Percentiles rank a stretch among this genome's conserved stretches.
These are phyloP conservation scores for Termitomyces sp. DNA, from an alignment of 768 basidiomycete species.

Conservation along the genomic window DNA sequence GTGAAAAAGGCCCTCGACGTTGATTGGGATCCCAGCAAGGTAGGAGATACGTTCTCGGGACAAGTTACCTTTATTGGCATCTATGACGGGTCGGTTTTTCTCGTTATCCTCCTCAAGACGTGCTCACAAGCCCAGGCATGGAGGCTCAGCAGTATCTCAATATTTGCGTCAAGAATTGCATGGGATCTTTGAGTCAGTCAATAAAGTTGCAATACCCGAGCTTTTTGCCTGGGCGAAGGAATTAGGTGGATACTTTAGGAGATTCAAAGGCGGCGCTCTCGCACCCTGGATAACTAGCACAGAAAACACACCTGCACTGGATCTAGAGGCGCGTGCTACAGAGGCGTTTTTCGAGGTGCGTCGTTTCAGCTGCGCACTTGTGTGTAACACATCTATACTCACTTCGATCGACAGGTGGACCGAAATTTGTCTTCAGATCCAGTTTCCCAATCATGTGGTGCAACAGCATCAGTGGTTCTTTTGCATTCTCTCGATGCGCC, in stretches of 20 bases:
- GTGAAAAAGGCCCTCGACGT: slow-evolving; percentile 58
- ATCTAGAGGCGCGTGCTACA: slow-evolving; percentile 83
- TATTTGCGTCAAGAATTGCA: slow-evolving; percentile 85
- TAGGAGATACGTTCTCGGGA: slow-evolving; percentile 53
- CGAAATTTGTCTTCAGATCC: slow-evolving; percentile 64
- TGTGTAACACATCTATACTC: slow-evolving; percentile 1
- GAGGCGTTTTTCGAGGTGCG: slow-evolving; percentile 83
- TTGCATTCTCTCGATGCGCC: slow-evolving; percentile 89
- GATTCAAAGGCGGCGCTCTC: slow-evolving; percentile 80
- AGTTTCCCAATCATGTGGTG: slow-evolving; percentile 75
- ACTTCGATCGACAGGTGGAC: slow-evolving; percentile 53
- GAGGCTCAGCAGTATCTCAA: slow-evolving; percentile 86
- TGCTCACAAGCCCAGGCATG: slow-evolving; percentile 55
- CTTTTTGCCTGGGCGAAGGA: slow-evolving; percentile 74
- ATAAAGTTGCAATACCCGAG: slow-evolving; percentile 70
- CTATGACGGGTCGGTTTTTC: slow-evolving; percentile 76
- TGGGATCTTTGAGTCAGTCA: slow-evolving; percentile 74
- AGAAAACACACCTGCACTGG: slow-evolving; percentile 39
- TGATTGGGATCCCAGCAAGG: slow-evolving; percentile 67
- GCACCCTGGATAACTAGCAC: slow-evolving; percentile 55
- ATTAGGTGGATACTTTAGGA: slow-evolving; percentile 86
- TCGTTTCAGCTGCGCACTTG: slow-evolving; percentile 5
- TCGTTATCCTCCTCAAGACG: not conserved
- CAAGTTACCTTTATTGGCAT: slow-evolving; percentile 88
- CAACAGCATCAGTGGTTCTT: slow-evolving; percentile 87